Evolutionary conservation across 2,329 filamentous ascomycete species (phyloP), one percentile per base, ranked within the genome.

Genomic region (Metarhizium brunneum): DNA sequence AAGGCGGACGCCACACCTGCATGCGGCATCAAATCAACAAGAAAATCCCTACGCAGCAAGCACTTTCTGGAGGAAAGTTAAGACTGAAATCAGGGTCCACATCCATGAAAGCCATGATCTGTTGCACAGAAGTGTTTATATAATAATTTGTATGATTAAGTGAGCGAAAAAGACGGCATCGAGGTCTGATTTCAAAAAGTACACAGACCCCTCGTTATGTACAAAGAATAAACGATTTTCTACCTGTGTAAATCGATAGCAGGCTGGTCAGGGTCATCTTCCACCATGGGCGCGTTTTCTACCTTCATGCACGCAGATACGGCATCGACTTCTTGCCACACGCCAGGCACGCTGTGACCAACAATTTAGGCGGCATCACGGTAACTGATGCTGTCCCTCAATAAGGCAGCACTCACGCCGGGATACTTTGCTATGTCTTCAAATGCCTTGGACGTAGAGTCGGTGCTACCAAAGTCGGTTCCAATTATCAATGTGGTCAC

Each of bases 351-450:
- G 68, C 96, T 96, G 3, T 85, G 81, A 0, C 92, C 92, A 0
- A 84, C 87, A 10, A 96, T 74, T 69, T 90, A 91, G 18, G 75
- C 80, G 1, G 82, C 87, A 68, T 96, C 85, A 35, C 76, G 71
- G 58, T 94, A 88, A 45, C 82, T 87, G 4, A 96, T 79, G 0
- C 90, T 90, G 45, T 85, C 79, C 51, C 76, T 76, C 60, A 96
- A 72, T 57, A 96, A 71, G 69, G 90, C 88, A 3, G 82, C 84
- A 8, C 96, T 81, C 48, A 96, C 72, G 56, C 86, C 82, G 0
- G 91, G 92, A 64, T 87, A 95, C 66, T 89, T 90, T 51, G 85
- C 84, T 6, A 96, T 90, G 68, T 96, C 91, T 42, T 94, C 89
- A 50, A 97, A 71, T 0, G 92, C 92, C 54, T 74, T 68, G 0